phyloP scores from a whole-genome alignment of 371 early-diverging fungal genomes.

The Mortierella sp. region DNA sequence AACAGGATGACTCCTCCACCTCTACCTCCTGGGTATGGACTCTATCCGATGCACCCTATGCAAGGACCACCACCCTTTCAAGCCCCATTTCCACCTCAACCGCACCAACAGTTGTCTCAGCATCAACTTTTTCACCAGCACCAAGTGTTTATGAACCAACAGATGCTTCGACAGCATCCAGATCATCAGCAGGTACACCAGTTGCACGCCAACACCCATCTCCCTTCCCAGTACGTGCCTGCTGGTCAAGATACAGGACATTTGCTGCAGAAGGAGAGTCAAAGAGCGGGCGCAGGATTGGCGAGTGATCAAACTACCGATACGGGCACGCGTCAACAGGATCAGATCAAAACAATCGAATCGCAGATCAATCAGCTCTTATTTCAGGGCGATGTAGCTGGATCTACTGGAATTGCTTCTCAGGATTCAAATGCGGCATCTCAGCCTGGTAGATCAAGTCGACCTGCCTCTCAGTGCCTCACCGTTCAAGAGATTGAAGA shows the following conservation, averaged over 20 bases:
- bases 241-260: background rate
- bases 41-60: constrained; percentile 19
- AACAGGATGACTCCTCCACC: constrained; percentile 37
- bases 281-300: background rate
- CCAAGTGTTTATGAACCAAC: constrained; percentile 32
- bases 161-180: constrained; percentile 24
- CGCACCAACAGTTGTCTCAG: constrained; percentile 16
- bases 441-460: background rate
- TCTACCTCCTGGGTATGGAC: constrained; percentile 14
- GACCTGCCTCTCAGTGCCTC: constrained; percentile 12
- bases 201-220: no score
- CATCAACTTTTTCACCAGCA: constrained; percentile 22
- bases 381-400: constrained; percentile 17
- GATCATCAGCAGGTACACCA: constrained; percentile 13
- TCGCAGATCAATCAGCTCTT: constrained; percentile 43
- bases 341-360: constrained; percentile 39
- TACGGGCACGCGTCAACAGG: constrained; percentile 6
- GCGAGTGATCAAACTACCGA: background rate
- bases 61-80: constrained; percentile 17
- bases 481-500: constrained; percentile 51
- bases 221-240: background rate
- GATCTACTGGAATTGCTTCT: background rate
- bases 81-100: constrained; percentile 15
- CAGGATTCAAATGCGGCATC: background rate
- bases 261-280: background rate